Percentiles rank a stretch among this genome's conserved stretches.
Evolutionary conservation across 495 filamentous ascomycete genomes (phyloP).

Genomic region (Xylaria palmicola): DNA sequence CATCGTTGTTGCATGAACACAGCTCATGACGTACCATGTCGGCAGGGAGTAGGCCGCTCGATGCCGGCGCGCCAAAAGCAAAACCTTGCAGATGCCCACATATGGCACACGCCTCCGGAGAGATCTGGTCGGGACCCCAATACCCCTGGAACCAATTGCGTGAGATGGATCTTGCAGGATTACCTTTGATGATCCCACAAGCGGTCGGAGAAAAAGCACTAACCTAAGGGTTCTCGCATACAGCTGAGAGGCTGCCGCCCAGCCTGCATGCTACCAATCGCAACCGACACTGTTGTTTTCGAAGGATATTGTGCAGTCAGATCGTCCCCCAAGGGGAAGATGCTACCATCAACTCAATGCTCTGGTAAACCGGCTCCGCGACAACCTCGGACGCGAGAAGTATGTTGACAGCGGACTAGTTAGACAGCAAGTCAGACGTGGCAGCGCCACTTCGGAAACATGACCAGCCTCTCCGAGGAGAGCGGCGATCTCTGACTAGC

Average conservation of each 20-base stretch:
- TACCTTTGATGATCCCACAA: neutral
- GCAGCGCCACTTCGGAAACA: neutral
- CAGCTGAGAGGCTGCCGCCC: neutral
- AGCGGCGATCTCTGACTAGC: neutral
- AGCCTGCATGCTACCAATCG: neutral
- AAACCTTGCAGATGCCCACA: no score
- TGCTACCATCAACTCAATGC: neutral
- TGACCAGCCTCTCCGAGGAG: neutral
- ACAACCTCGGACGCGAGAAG: neutral
- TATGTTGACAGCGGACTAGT: neutral
- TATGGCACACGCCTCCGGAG: no score
- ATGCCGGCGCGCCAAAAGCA: no score
- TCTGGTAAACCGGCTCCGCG: neutral
- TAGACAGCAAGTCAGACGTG: neutral
- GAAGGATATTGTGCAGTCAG: neutral
- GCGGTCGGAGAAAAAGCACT: neutral
- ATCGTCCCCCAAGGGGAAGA: neutral
- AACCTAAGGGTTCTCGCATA: neutral
- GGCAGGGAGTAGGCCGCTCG: no score
- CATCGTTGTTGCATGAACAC: no score
- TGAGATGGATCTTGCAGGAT: neutral
- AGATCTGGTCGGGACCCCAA: neutral
- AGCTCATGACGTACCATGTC: no score
- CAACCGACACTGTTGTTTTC: neutral
- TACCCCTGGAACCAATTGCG: neutral